Percentiles rank a stretch among this genome's conserved stretches.
These are phyloP conservation scores for Phytophthora brassicae DNA, from an alignment of 352 stramenopile species.

Conservation along the genomic window DNA sequence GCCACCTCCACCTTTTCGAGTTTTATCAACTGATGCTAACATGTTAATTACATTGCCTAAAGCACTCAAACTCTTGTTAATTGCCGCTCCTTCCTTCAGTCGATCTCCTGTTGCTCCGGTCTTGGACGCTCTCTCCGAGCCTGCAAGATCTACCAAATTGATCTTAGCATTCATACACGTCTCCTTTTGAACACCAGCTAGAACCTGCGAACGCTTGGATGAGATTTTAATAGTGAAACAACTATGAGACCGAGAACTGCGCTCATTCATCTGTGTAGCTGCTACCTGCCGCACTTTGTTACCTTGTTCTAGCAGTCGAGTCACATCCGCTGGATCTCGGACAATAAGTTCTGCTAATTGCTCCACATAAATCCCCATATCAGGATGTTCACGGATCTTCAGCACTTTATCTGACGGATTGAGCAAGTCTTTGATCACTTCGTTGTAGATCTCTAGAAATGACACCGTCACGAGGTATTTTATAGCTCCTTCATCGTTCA, in stretches of 20 bases:
- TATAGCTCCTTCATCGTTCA: conserved; percentile 30
- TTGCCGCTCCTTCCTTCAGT: conserved; percentile 90
- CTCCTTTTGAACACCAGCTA: conserved; percentile 59
- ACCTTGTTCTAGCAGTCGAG: conserved; percentile 85
- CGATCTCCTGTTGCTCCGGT: conserved; percentile 85
- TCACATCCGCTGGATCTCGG: conserved; percentile 72
- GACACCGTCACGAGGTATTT: conserved; percentile 91
- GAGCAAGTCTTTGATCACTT: conserved; percentile 93
- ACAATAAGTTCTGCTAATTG: conserved; percentile 88
- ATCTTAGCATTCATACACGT: conserved; percentile 89
- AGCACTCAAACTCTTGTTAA: conserved; percentile 92
- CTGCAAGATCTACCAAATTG: conserved; percentile 92
- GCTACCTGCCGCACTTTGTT: conserved; percentile 89
- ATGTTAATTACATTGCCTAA: conserved; percentile 94
- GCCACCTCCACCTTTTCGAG: conserved; percentile 30
- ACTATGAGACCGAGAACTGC: conserved; percentile 86
- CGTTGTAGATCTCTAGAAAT: conserved; percentile 97
- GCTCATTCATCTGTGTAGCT: conserved; percentile 92
- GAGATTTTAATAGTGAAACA: conserved; percentile 92
- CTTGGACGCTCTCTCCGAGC: conserved; percentile 87
- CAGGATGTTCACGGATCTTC: conserved; percentile 91
- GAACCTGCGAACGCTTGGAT: conserved; percentile 72
- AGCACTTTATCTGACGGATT: conserved; percentile 91
- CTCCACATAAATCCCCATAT: conserved; percentile 94
- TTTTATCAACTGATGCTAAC: conserved; percentile 56